These are phyloP conservation scores for Rhodamnia rubescens DNA, from an alignment of 345 rosid species.

Conservation along the genomic window DNA sequence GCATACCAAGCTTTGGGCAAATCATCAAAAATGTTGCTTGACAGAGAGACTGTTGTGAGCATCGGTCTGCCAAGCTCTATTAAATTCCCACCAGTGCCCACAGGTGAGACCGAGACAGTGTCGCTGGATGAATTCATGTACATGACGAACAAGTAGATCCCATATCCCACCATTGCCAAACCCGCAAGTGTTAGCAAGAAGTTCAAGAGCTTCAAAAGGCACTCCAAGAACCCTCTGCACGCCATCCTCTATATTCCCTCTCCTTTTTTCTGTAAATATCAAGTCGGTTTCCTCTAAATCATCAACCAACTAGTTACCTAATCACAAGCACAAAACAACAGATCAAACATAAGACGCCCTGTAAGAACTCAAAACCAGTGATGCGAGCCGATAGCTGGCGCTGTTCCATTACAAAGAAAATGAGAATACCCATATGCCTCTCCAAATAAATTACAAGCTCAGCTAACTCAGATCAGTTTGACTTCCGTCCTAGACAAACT, in stretches of 20 bases:
- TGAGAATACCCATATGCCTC: background rate
- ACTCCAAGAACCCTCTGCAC: slow-evolving; percentile 71
- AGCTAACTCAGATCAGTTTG: background rate
- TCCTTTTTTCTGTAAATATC: background rate
- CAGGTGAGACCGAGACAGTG: slow-evolving; percentile 13
- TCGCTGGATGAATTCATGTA: slow-evolving; percentile 33
- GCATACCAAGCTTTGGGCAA: slow-evolving; percentile 88
- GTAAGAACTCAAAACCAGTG: background rate
- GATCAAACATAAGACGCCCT: background rate
- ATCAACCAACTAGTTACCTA: slow-evolving; percentile 17
- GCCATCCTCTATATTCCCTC: slow-evolving; percentile 34
- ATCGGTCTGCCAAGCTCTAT: slow-evolving; percentile 77
- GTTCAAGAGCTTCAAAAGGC: slow-evolving; percentile 76
- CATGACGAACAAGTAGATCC: slow-evolving; percentile 86
- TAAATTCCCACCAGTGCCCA: slow-evolving; percentile 13
- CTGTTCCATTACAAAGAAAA: background rate
- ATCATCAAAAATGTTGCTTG: slow-evolving; percentile 39
- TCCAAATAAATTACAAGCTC: background rate
- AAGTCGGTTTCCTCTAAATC: slow-evolving; percentile 11
- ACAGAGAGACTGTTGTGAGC: slow-evolving; percentile 56
- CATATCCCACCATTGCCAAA: slow-evolving; percentile 86
- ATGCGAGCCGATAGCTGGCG: background rate
- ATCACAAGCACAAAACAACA: background rate
- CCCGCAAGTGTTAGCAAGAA: slow-evolving; percentile 69
- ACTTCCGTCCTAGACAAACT: background rate